A percentile compares a stretch with the other conserved stretches of the same genome.
Evolutionary conservation across 2,329 filamentous ascomycete species (phyloP).

Genomic region (Penicillium rolfsii): DNA sequence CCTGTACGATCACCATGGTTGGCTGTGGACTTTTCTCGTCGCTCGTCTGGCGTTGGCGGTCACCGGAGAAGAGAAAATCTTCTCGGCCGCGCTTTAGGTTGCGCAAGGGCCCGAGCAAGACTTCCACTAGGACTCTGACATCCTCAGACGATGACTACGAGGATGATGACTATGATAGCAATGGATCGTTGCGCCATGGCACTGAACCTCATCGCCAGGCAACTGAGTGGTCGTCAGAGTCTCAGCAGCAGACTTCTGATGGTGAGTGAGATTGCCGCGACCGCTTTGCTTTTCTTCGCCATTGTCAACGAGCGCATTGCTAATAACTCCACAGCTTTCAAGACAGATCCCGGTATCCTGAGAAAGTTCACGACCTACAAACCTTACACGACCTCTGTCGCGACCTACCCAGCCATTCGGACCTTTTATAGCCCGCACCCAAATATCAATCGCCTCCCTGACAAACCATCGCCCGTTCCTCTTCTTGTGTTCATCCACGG

Average conservation of each 20-base stretch:
- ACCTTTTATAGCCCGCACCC: constrained; percentile 83
- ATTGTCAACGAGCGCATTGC: not conserved
- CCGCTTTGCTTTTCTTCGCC: not conserved
- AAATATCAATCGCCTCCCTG: constrained; percentile 79
- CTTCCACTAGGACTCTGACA: constrained; percentile 34
- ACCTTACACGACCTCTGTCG: constrained; percentile 70
- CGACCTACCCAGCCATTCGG: constrained; percentile 74
- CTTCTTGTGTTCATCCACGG: constrained; percentile 91
- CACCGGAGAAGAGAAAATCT: constrained; percentile 14
- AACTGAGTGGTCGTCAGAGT: constrained; percentile 29
- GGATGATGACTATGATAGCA: constrained; percentile 42
- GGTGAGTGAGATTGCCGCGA: constrained; percentile 27
- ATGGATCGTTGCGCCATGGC: constrained; percentile 36
- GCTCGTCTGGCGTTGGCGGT: constrained; percentile 31
- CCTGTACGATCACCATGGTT: constrained; percentile 41
- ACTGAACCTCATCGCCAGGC: constrained; percentile 25
- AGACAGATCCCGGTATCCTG: constrained; percentile 77
- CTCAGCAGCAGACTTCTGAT: constrained; percentile 34
- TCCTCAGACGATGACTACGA: constrained; percentile 46
- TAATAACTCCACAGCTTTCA: constrained; percentile 33
- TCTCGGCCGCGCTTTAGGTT: constrained; percentile 9
- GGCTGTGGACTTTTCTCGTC: constrained; percentile 41
- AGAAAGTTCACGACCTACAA: constrained; percentile 73
- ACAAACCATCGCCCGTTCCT: constrained; percentile 72
- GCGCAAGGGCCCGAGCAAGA: constrained; percentile 30